These are phyloP conservation scores for Boletellus dicymbophilus DNA, from an alignment of 1,284 basidiomycete genomes.

Conservation along the genomic window DNA sequence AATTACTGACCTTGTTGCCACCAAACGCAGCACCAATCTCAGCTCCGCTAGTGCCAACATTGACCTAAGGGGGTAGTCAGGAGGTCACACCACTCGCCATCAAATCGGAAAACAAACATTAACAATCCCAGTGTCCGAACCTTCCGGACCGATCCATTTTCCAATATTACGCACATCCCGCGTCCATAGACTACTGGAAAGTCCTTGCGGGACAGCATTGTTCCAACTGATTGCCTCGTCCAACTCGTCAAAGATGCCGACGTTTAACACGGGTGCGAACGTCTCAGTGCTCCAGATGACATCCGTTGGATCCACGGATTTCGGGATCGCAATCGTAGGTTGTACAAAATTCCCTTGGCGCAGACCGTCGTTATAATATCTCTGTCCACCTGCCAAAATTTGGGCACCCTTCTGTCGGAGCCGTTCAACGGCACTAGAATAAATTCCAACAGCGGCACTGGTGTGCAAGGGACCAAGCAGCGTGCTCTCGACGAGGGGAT, in stretches of 20 bases:
- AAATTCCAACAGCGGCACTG: slow-evolving; percentile 62
- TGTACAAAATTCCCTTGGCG: slow-evolving; percentile 83
- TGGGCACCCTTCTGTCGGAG: slow-evolving; percentile 73
- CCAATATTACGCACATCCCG: slow-evolving; percentile 80
- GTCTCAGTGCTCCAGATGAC: slow-evolving; percentile 80
- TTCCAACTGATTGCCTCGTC: slow-evolving; percentile 93
- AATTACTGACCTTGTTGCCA: slow-evolving; percentile 78
- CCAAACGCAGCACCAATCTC: slow-evolving; percentile 94
- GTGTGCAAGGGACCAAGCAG: slow-evolving; percentile 91
- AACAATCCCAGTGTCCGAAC: slow-evolving; percentile 86
- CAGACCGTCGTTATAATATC: slow-evolving; percentile 51
- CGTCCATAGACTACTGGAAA: slow-evolving; percentile 92
- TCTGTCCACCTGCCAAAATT: slow-evolving; percentile 71
- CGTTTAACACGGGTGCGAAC: slow-evolving; percentile 87
- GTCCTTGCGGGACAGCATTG: slow-evolving; percentile 88
- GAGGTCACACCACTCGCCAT: slow-evolving; percentile 1
- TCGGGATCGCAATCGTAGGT: slow-evolving; percentile 82
- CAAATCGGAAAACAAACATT: slow-evolving; percentile 50
- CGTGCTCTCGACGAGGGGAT: slow-evolving; percentile 75
- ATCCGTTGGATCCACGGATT: slow-evolving; percentile 50
- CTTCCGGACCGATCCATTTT: slow-evolving; percentile 89
- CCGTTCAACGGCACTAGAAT: slow-evolving; percentile 62
- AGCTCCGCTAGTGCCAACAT: slow-evolving; percentile 92
- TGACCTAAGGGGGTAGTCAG: slow-evolving; percentile 55
- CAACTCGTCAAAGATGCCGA: slow-evolving; percentile 87